These are phyloP conservation scores for Lepraria neglecta DNA, from an alignment of 495 filamentous ascomycete genomes.

Conservation along the genomic window DNA sequence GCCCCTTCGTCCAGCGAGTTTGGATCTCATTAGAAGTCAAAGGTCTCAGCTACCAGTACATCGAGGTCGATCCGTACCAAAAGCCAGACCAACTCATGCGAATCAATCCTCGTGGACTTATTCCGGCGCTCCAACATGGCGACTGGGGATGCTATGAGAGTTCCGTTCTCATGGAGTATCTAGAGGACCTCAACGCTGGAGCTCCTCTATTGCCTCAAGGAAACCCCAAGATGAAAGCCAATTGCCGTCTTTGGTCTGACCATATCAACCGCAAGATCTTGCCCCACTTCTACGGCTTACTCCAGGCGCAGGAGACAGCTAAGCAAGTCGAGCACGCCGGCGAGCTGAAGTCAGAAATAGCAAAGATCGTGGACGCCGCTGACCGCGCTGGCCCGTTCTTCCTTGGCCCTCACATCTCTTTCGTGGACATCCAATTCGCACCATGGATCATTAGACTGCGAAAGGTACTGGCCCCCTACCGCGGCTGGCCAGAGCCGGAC, in stretches of 20 bases:
- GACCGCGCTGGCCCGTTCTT: constrained; percentile 73
- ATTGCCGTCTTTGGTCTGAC: constrained; percentile 80
- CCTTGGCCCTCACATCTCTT: constrained; percentile 61
- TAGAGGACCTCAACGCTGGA: constrained; percentile 68
- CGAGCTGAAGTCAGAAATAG: constrained; percentile 63
- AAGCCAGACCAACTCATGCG: constrained; percentile 73
- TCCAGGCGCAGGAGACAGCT: constrained; percentile 61
- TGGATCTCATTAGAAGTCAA: constrained; percentile 95
- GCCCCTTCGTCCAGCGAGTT: constrained; percentile 83
- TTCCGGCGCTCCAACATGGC: constrained; percentile 76
- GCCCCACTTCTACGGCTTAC: constrained; percentile 70
- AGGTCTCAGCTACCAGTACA: constrained; percentile 78
- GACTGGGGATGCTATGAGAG: constrained; percentile 88
- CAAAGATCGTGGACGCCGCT: constrained; percentile 65
- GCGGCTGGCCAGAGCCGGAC: constrained; percentile 69
- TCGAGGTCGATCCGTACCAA: constrained; percentile 82
- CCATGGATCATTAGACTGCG: constrained; percentile 78
- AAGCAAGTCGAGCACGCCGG: constrained; percentile 59
- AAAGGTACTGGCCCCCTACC: constrained; percentile 70
- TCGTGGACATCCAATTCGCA: constrained; percentile 82
- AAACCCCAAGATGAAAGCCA: constrained; percentile 63
- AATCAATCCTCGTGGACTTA: constrained; percentile 81
- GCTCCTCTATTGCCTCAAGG: constrained; percentile 57
- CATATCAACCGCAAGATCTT: constrained; percentile 83
- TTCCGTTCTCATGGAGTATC: constrained; percentile 75